Evolutionary conservation across 2,329 filamentous ascomycete species (phyloP), one percentile per base, ranked within the genome.

Genomic region (Trichoderma brevicompactum): DNA sequence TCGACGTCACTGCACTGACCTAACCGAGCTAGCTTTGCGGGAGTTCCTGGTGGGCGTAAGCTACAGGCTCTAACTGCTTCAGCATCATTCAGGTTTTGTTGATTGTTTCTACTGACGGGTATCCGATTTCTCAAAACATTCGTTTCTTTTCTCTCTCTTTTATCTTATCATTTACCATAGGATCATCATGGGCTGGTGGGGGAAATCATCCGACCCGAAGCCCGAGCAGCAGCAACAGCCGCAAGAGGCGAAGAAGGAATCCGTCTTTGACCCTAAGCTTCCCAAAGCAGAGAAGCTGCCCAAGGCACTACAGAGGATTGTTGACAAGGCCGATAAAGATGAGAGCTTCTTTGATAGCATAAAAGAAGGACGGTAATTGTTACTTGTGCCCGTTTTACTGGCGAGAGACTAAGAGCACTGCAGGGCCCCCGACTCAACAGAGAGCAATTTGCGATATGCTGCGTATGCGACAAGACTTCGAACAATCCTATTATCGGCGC

Each of bases 401-500:
- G 9, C 32, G 19, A 17, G 28, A 38, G 5, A 9, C 60, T 54
- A 46, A 63, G 28, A 38, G n/a, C 28, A 46, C 28, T 13, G 17
- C 74, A 79, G 77, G 62, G 76, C 70, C 13, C 84, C 88, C 65
- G 90, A 96, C 72, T 91, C 92, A 5, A 97, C 92, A 66, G 92
- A 97, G 63, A 91, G 88, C 71, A 89, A 88, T 71, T 81, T 96
- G 73, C 91, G 95, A 73, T 99, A 98, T 79, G 94, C 94, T 65
- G 95, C 91, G 71, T 99, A 99, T 79, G 92, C 92, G 54, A 88
- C 89, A 67, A 89, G 95, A 55, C 81, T 95, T 68, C 89, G 92
- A 68, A 97, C 94, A 7, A 91, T 98, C 70, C 87, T 99, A 73
- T 82, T 94, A 71, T 92, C 91, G 15, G 94, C 94, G 4, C 95